Evolutionary conservation across 192 early-diverging fungal species (phyloP).

Genomic region (Podochytrium sp.): DNA sequence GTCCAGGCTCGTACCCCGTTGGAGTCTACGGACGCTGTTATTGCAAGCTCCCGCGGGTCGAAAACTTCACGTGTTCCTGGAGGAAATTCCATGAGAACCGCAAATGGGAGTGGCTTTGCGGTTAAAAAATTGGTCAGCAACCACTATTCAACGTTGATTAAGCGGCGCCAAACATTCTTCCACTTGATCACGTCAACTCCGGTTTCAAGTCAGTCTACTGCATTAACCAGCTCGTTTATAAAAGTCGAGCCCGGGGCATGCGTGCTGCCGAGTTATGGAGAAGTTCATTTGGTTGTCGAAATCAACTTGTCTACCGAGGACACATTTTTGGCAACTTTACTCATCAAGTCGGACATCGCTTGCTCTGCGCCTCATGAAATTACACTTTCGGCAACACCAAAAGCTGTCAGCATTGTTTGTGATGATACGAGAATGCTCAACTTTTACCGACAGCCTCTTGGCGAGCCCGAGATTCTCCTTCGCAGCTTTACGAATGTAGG

Average conservation of each 20-base stretch:
- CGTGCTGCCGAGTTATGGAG: conserved; percentile 58
- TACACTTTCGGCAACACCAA: conserved; percentile 63
- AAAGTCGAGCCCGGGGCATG: conserved; percentile 52
- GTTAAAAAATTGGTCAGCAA: conserved; percentile 37
- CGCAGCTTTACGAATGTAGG: conserved; percentile 66
- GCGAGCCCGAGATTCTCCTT: conserved; percentile 55
- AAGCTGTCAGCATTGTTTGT: conserved; percentile 60
- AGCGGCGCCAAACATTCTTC: conserved; percentile 65
- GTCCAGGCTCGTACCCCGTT: too few species aligned
- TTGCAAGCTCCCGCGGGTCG: not conserved
- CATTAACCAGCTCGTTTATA: conserved; percentile 45
- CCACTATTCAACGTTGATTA: conserved; percentile 51
- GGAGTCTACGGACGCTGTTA: not conserved
- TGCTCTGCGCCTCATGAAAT: conserved; percentile 61
- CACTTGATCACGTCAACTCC: conserved; percentile 52
- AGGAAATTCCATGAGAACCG: not conserved
- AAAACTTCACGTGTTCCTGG: not conserved
- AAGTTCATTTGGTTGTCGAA: conserved; percentile 53
- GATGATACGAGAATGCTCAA: conserved; percentile 62
- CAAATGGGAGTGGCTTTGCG: not conserved
- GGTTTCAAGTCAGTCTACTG: conserved; percentile 53
- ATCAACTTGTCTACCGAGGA: conserved; percentile 61
- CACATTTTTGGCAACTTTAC: conserved; percentile 63
- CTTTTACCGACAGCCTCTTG: conserved; percentile 64
- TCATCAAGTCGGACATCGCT: conserved; percentile 48